A percentile compares a stretch with the other conserved stretches of the same genome.
Evolutionary conservation across 495 filamentous ascomycete genomes (phyloP).

Genomic region (Aspergillus cavernicola): DNA sequence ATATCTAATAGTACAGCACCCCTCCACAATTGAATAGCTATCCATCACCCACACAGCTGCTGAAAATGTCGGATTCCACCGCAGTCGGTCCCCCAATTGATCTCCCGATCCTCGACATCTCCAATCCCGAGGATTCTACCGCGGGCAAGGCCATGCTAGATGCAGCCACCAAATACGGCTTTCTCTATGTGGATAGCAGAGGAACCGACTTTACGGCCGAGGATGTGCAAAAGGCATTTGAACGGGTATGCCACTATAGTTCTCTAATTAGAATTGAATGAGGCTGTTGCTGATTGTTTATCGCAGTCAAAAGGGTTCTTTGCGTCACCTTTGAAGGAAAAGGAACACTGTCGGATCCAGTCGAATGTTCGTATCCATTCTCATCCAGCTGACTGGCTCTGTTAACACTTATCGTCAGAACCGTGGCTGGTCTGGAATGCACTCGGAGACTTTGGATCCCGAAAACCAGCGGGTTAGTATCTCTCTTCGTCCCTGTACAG

Average conservation of each 20-base stretch:
- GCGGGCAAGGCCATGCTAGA: constrained; percentile 71
- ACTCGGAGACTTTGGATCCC: constrained; percentile 82
- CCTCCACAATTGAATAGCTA: background rate
- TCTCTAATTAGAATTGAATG: no score
- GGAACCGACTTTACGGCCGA: constrained; percentile 60
- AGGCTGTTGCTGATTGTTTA: background rate
- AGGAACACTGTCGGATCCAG: constrained; percentile 67
- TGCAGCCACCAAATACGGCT: constrained; percentile 77
- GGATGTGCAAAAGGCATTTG: constrained; percentile 71
- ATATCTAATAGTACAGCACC: background rate
- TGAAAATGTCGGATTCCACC: constrained; percentile 36
- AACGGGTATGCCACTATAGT: constrained; percentile 60
- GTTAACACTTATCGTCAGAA: constrained; percentile 48
- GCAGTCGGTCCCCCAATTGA: constrained; percentile 39
- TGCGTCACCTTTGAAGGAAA: constrained; percentile 63
- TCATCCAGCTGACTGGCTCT: background rate
- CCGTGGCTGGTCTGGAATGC: constrained; percentile 85
- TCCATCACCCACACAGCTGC: background rate
- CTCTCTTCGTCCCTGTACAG: background rate
- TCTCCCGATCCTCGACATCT: constrained; percentile 82
- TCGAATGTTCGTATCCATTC: constrained; percentile 46
- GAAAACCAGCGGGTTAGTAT: constrained; percentile 68
- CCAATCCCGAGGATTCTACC: constrained; percentile 45
- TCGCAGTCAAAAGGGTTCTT: constrained; percentile 76
- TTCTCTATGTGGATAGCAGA: constrained; percentile 78